phyloP scores from a whole-genome alignment of 257 asterid genomes.

The Pogostemon cablin region DNA sequence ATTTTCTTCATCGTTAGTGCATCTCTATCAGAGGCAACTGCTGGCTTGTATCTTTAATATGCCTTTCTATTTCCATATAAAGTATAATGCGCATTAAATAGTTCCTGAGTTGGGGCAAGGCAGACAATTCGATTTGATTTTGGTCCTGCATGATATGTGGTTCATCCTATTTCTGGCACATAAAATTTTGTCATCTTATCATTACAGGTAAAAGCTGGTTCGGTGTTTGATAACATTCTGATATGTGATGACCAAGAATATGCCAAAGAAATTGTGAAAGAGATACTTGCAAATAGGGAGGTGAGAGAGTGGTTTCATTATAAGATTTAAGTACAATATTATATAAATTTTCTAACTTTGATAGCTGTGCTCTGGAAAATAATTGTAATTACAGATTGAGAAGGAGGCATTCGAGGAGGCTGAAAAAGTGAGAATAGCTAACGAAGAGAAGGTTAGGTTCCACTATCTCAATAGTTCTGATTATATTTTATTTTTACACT shows the following conservation, averaged over 20 bases:
- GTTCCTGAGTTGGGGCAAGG: background rate
- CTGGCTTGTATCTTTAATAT: background rate
- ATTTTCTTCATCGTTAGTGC: too few relatives aligned
- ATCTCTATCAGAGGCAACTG: too few relatives aligned
- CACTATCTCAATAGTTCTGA: background rate
- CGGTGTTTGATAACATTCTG: constrained; percentile 77
- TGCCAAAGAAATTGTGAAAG: constrained; percentile 71
- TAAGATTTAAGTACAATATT: background rate
- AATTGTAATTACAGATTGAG: constrained; percentile 49
- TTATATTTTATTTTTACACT: background rate
- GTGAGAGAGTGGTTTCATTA: constrained; percentile 39
- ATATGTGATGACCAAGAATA: constrained; percentile 79
- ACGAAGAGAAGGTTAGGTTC: constrained; percentile 68
- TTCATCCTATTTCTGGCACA: background rate
- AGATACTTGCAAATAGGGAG: constrained; percentile 82
- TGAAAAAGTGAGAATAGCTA: constrained; percentile 74
- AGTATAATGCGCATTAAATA: background rate
- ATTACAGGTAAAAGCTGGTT: constrained; percentile 83
- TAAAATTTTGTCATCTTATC: constrained; percentile 22
- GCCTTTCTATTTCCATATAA: constrained; percentile 6
- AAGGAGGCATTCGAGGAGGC: constrained; percentile 84
- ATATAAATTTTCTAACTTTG: constrained; percentile 8
- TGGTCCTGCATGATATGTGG: background rate
- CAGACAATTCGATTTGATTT: background rate
- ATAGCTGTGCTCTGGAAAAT: too few relatives aligned